These are phyloP conservation scores for Jatropha curcas DNA, from an alignment of 345 rosid genomes.

Conservation along the genomic window DNA sequence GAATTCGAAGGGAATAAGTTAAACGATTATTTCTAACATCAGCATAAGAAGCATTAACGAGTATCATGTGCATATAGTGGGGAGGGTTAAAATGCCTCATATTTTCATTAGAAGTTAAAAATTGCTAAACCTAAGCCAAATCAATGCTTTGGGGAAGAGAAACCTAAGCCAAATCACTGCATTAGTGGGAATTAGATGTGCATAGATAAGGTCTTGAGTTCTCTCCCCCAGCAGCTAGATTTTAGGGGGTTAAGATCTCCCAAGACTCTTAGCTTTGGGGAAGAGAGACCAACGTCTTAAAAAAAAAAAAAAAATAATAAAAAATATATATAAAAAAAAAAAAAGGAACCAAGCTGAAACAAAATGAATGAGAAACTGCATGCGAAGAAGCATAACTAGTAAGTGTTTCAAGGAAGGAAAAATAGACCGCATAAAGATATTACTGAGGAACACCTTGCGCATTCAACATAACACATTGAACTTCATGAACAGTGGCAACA, in stretches of 20 bases:
- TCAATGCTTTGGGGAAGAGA: no score
- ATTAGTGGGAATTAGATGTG: no score
- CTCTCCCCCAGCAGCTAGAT: neutral
- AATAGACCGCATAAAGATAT: neutral
- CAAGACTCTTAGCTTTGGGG: no score
- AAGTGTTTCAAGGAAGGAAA: neutral
- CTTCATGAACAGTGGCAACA: neutral
- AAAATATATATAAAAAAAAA: no score
- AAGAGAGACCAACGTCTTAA: neutral
- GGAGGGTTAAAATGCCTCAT: no score
- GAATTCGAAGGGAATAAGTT: neutral
- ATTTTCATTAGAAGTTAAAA: no score
- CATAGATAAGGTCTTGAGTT: neutral
- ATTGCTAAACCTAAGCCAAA: no score
- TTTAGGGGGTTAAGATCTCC: neutral
- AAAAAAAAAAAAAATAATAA: neutral
- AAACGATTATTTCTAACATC: neutral
- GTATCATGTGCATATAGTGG: neutral
- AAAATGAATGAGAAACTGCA: neutral
- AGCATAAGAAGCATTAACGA: neutral
- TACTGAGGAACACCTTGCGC: neutral
- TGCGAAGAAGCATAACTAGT: no score
- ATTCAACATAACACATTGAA: conserved; percentile 5
- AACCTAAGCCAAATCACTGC: no score
- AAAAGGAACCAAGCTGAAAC: neutral